phyloP scores from a whole-genome alignment of 306 rosid genomes.

The Abrus precatorius region DNA sequence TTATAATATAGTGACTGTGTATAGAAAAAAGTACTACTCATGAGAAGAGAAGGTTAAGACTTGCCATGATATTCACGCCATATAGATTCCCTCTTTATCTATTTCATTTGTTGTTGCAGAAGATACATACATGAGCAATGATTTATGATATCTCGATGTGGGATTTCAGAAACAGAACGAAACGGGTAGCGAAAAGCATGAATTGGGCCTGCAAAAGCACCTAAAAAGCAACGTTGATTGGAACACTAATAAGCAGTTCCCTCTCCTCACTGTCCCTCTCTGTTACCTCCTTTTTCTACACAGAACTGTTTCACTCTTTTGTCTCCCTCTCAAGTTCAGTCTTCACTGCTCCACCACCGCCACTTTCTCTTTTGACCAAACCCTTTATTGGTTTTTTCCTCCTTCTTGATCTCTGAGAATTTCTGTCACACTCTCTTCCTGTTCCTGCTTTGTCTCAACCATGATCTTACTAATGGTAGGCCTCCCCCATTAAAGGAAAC shows the following conservation, averaged over 20 bases:
- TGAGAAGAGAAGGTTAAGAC: background rate
- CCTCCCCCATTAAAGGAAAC: background rate
- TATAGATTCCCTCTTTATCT: constrained; percentile 46
- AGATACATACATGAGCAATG: background rate
- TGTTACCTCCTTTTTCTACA: constrained; percentile 45
- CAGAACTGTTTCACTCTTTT: constrained; percentile 44
- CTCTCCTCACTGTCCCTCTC: constrained; percentile 55
- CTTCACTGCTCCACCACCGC: constrained; percentile 54
- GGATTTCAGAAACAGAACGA: constrained; percentile 48
- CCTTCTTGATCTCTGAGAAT: constrained; percentile 41
- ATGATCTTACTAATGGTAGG: background rate
- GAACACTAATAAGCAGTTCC: constrained; percentile 52
- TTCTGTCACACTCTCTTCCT: constrained; percentile 26
- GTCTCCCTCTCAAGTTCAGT: constrained; percentile 46
- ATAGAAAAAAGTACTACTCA: background rate
- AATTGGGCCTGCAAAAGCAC: constrained; percentile 54
- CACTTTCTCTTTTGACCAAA: constrained; percentile 66
- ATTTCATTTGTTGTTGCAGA: constrained; percentile 22
- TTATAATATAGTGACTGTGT: too few species aligned
- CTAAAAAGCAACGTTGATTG: constrained; percentile 65
- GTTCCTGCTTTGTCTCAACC: constrained; percentile 14
- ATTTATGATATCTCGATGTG: constrained; percentile 39
- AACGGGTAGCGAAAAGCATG: constrained; percentile 53
- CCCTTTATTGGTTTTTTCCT: constrained; percentile 26
- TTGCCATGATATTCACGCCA: constrained; percentile 49